Conservation (phyloP, 371 early-diverging fungal genomes). For the Sporodiniella umbellata region DNA sequence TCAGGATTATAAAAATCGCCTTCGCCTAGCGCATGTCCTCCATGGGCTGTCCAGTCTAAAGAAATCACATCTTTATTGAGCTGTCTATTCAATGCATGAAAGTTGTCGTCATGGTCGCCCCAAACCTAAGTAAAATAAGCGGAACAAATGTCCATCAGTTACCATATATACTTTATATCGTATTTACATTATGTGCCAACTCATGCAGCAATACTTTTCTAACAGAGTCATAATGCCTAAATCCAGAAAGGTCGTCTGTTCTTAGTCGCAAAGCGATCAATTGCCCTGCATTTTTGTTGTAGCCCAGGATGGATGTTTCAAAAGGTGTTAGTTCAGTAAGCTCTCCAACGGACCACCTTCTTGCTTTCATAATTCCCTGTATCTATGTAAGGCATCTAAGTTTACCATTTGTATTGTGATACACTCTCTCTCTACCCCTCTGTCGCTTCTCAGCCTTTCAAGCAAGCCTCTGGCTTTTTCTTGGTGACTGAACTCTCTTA, state of each 20-base stretch:
- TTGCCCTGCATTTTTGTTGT: constrained; percentile 82
- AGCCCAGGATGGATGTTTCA: constrained; percentile 80
- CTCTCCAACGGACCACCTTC: constrained; percentile 75
- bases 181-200: constrained; percentile 73
- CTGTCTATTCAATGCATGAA: constrained; percentile 78
- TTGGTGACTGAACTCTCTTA: constrained; percentile 59
- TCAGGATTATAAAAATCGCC: constrained; percentile 41
- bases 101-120: constrained; percentile 77
- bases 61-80: constrained; percentile 70
- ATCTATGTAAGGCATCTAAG: constrained; percentile 50
- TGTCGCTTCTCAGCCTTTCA: constrained; percentile 65
- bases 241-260: constrained; percentile 86
- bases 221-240: constrained; percentile 73
- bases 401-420: too few relatives aligned
- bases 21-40: constrained; percentile 38
- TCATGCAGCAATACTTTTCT: constrained; percentile 85
- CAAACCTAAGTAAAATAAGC: constrained; percentile 44
- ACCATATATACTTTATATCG: background rate
- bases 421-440: constrained; percentile 39
- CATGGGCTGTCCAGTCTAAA: constrained; percentile 62
- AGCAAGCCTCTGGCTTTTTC: constrained; percentile 65
- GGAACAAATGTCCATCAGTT: background rate
- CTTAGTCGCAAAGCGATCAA: constrained; percentile 82
- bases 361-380: constrained; percentile 68
- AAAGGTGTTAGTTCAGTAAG: constrained; percentile 81